phyloP scores from a whole-genome alignment of 257 asterid genomes.

The Voacanga thouarsii region DNA sequence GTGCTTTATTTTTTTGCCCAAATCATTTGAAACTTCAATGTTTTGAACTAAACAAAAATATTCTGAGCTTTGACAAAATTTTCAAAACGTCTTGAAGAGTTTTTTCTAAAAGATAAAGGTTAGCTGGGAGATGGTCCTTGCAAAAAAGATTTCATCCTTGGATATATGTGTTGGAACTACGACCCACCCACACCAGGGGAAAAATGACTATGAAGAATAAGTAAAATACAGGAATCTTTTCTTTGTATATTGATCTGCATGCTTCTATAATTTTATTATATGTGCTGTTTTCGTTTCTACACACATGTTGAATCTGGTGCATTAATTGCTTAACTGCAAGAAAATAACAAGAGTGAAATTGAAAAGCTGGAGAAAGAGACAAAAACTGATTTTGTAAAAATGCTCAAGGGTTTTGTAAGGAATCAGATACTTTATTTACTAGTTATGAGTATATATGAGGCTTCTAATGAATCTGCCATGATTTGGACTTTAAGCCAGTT shows the following conservation, averaged over 20 bases:
- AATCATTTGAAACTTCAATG: too few species aligned
- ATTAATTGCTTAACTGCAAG: conserved; percentile 49
- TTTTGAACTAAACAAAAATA: too few species aligned
- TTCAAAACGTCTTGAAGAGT: background rate
- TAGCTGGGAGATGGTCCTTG: too few species aligned
- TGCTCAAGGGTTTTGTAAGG: conserved; percentile 81
- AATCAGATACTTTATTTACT: conserved; percentile 57
- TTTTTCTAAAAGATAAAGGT: too few species aligned
- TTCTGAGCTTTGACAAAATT: background rate
- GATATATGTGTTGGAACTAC: background rate
- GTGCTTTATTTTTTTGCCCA: too few species aligned
- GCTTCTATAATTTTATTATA: background rate
- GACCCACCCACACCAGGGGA: background rate
- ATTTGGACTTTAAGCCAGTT: background rate
- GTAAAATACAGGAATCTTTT: background rate
- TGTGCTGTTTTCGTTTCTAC: background rate
- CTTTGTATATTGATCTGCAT: background rate
- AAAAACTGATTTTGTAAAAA: conserved; percentile 60
- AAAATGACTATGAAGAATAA: too few species aligned
- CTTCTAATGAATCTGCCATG: background rate
- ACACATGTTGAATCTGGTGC: conserved; percentile 3
- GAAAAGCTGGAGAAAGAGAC: conserved; percentile 85
- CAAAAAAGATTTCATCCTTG: background rate
- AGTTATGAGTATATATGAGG: background rate
- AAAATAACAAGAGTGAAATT: conserved; percentile 74